These are phyloP conservation scores for Plasmodium adleri DNA, from an alignment of 169 alveolate species.

Conservation along the genomic window DNA sequence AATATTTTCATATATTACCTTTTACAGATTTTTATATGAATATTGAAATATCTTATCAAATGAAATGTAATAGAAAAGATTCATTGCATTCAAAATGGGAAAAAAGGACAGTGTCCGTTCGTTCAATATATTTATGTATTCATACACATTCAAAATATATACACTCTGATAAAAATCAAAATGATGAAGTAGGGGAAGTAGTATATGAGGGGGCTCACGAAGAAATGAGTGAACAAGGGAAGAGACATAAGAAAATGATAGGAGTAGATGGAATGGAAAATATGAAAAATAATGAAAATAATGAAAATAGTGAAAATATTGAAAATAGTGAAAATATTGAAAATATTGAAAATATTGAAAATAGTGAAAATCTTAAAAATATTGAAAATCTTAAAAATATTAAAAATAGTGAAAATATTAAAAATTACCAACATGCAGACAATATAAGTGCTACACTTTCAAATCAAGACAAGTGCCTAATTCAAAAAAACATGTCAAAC, in stretches of 20 bases:
- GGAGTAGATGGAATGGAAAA: background rate
- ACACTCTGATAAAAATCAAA: background rate
- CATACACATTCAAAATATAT: constrained; percentile 38
- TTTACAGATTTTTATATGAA: constrained; percentile 70
- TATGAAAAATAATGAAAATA: background rate
- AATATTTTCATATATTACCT: constrained; percentile 48
- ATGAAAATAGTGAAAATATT: background rate
- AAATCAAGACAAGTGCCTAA: background rate
- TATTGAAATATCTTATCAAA: constrained; percentile 29
- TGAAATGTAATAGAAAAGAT: constrained; percentile 45
- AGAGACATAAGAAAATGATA: background rate
- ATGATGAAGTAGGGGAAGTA: background rate
- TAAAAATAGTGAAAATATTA: background rate
- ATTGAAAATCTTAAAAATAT: no score
- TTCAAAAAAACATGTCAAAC: constrained; percentile 2
- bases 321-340: no score
- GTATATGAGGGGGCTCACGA: background rate
- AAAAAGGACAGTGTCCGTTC: constrained; percentile 30
- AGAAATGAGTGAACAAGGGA: background rate
- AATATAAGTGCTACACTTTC: no score
- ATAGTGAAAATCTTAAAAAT: background rate
- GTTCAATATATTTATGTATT: constrained; percentile 65
- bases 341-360: background rate
- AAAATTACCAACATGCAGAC: background rate
- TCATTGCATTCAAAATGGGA: constrained; percentile 72